Percentiles rank a stretch among this genome's conserved stretches.
These are phyloP conservation scores for Stachybotrys elegans DNA, from an alignment of 2,329 filamentous ascomycete species.

Conservation along the genomic window DNA sequence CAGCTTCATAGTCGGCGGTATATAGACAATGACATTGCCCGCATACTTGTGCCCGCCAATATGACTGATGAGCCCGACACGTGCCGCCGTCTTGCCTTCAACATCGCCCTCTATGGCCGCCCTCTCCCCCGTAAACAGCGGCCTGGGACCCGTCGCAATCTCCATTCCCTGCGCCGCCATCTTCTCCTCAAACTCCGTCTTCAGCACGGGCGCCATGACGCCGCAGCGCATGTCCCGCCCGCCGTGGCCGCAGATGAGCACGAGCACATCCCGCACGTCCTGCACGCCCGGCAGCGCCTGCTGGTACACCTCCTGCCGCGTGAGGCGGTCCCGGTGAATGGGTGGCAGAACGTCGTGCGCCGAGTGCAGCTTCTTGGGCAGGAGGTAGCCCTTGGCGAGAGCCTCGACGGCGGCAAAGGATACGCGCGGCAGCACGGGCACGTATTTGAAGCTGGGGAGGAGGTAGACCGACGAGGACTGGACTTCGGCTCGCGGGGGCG, in stretches of 20 bases:
- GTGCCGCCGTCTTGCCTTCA: slow-evolving; percentile 34
- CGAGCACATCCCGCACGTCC: slow-evolving; percentile 61
- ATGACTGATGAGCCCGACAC: slow-evolving; percentile 69
- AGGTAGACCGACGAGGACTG: slow-evolving; percentile 65
- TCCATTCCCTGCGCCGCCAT: slow-evolving; percentile 44
- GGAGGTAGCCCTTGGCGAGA: slow-evolving; percentile 60
- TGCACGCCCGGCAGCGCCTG: slow-evolving; percentile 50
- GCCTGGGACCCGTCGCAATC: slow-evolving; percentile 41
- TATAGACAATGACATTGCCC: slow-evolving; percentile 77
- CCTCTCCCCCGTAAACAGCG: slow-evolving; percentile 17
- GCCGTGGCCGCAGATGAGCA: slow-evolving; percentile 86
- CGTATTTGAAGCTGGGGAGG: slow-evolving; percentile 77
- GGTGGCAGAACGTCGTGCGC: slow-evolving; percentile 56
- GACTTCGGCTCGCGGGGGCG: slow-evolving; percentile 35
- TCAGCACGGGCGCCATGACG: slow-evolving; percentile 67
- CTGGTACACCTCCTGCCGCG: slow-evolving; percentile 47
- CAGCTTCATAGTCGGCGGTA: slow-evolving; percentile 52
- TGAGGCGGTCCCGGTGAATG: slow-evolving; percentile 48
- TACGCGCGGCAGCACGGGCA: slow-evolving; percentile 64
- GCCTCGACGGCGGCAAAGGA: slow-evolving; percentile 50
- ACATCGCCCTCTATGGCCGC: slow-evolving; percentile 14
- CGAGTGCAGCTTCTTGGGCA: slow-evolving; percentile 57
- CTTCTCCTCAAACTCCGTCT: slow-evolving; percentile 62
- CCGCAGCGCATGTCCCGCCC: slow-evolving; percentile 80
- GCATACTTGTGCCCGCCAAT: slow-evolving; percentile 84